phyloP scores from a whole-genome alignment of 805 yeast genomes.

The Monosporozyma aerobia region DNA sequence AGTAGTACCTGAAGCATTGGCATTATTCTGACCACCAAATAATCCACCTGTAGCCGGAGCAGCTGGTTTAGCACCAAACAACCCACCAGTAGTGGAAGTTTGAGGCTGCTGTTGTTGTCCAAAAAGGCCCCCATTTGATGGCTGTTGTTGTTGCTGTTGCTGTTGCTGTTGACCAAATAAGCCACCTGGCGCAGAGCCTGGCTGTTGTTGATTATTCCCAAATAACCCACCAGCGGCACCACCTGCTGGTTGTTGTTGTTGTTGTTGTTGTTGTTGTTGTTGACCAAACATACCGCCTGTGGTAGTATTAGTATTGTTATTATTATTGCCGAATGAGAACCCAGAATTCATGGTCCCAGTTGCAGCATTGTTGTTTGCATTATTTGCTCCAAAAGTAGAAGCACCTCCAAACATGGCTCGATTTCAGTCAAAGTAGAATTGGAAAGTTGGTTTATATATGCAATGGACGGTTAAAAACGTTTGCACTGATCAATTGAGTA shows the following conservation, averaged over 20 bases:
- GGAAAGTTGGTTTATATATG: not conserved
- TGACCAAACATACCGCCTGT: slow-evolving; percentile 1
- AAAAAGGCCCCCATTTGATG: slow-evolving; percentile 6
- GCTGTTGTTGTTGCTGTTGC: not conserved
- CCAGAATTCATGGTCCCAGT: not conserved
- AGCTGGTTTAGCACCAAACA: not conserved
- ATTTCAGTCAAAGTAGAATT: not conserved
- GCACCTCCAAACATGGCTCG: slow-evolving; percentile 1
- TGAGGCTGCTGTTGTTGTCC: slow-evolving; percentile 4
- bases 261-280: not conserved
- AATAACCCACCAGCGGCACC: slow-evolving; percentile 5
- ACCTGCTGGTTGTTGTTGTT: not conserved
- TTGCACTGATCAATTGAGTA: not conserved
- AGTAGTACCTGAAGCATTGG: not conserved
- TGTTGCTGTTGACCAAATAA: slow-evolving; percentile 20
- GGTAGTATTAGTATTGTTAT: not conserved
- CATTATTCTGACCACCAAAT: slow-evolving; percentile 8
- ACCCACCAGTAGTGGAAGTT: slow-evolving; percentile 10
- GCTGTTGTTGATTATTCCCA: slow-evolving; percentile 5
- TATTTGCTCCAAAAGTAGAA: not conserved
- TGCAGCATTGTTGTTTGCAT: not conserved
- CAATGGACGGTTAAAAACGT: not conserved
- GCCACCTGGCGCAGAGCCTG: slow-evolving; percentile 8
- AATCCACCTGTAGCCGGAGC: slow-evolving; percentile 1
- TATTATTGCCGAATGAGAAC: slow-evolving; percentile 3